A percentile compares a stretch with the other conserved stretches of the same genome.
These are phyloP conservation scores for Rhododendron williamsianum DNA, from an alignment of 148 eudicot species.

Conservation along the genomic window DNA sequence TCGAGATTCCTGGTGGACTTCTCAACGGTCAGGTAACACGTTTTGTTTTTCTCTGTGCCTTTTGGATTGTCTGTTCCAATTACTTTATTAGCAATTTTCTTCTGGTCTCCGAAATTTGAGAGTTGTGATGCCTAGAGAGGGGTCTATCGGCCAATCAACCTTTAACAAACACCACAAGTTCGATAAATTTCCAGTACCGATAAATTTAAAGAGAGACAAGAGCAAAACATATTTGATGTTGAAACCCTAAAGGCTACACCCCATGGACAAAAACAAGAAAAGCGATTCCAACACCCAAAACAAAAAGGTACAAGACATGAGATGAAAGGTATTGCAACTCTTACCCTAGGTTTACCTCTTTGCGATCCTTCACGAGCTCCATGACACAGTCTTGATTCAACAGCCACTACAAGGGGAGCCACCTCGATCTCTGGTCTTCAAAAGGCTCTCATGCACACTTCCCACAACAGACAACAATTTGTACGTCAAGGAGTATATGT, in stretches of 20 bases:
- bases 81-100: neutral
- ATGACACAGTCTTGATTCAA: neutral
- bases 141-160: neutral
- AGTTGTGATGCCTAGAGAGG: neutral
- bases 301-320: neutral
- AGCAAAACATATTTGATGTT: neutral
- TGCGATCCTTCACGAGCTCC: neutral
- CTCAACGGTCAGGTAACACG: constrained; percentile 73
- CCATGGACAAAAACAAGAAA: neutral
- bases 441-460: neutral
- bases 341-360: neutral
- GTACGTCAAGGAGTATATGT: neutral
- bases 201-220: neutral
- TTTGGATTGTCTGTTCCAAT: neutral
- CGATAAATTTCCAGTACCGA: neutral
- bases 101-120: neutral
- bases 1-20: constrained; percentile 59
- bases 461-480: neutral
- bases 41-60: neutral
- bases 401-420: neutral
- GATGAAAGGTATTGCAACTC: neutral
- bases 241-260: neutral
- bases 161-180: neutral
- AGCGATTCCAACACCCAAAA: neutral
- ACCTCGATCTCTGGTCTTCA: neutral